Conservation (phyloP, 2,329 filamentous ascomycete genomes). For the Zasmidium cellare region DNA sequence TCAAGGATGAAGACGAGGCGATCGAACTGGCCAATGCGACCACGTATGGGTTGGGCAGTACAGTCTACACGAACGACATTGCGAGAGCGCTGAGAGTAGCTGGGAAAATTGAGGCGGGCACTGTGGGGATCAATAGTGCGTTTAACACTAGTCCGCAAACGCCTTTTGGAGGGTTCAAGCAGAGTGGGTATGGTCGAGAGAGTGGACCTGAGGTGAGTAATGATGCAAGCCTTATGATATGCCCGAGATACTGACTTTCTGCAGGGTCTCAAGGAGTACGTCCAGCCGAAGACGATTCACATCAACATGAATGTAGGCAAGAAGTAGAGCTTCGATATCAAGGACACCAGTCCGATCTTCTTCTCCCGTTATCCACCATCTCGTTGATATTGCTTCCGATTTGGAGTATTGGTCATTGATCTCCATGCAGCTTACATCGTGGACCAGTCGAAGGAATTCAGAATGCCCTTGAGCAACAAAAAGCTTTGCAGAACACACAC, state of each 20-base stretch:
- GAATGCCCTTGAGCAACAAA: too few relatives aligned
- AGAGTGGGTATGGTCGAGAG: conserved; percentile 61
- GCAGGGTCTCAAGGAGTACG: conserved; percentile 26
- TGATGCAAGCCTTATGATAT: background rate
- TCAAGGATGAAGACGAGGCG: conserved; percentile 53
- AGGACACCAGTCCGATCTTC: too few relatives aligned
- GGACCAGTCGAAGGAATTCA: too few relatives aligned
- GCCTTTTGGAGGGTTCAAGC: conserved; percentile 16
- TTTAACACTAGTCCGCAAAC: conserved; percentile 32
- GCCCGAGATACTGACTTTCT: background rate
- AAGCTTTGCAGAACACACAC: too few relatives aligned
- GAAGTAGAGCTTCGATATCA: background rate
- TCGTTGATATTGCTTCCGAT: too few relatives aligned
- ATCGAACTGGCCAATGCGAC: conserved; percentile 43
- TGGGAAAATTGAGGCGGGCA: conserved; percentile 58
- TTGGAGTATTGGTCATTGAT: too few relatives aligned
- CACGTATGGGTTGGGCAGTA: conserved; percentile 31
- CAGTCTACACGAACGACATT: conserved; percentile 72
- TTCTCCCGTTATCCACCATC: too few relatives aligned
- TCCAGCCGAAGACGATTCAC: conserved; percentile 39
- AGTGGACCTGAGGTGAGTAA: conserved; percentile 54
- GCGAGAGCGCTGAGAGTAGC: conserved; percentile 42
- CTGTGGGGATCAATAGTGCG: conserved; percentile 49
- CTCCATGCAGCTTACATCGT: too few relatives aligned
- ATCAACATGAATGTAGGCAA: conserved; percentile 27